Evolutionary conservation across 2,329 filamentous ascomycete species (phyloP).

Genomic region (Trichoderma harzianum): DNA sequence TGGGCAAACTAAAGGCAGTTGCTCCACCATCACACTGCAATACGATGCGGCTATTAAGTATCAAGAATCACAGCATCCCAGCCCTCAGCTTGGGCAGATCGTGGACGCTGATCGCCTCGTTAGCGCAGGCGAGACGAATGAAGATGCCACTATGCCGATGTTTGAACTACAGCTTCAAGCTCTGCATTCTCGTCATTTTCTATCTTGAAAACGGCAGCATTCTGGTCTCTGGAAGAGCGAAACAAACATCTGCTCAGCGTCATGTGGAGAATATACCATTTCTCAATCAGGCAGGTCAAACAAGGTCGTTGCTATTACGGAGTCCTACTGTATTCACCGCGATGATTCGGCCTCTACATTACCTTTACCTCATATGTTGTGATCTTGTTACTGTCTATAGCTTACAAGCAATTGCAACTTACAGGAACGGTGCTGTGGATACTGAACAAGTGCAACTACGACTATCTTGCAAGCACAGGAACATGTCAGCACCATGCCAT

Average conservation of each 20-base stretch:
- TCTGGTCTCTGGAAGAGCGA: no score
- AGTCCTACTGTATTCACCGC: neutral
- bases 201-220: neutral
- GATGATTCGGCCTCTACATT: neutral
- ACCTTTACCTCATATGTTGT: neutral
- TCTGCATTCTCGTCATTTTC: neutral
- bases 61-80: neutral
- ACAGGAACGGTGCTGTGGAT: neutral
- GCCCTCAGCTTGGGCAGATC: neutral
- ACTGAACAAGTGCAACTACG: neutral
- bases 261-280: neutral
- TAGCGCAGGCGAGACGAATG: neutral
- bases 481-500: neutral
- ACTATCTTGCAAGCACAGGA: neutral
- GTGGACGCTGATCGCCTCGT: neutral
- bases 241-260: neutral
- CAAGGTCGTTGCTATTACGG: neutral
- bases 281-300: neutral
- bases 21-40: neutral
- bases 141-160: neutral
- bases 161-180: neutral
- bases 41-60: neutral
- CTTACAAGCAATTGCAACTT: neutral
- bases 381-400: neutral
- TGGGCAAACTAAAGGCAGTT: neutral